A percentile compares a stretch with the other conserved stretches of the same genome.
phyloP scores from a whole-genome alignment of 176 grass and related monocot species.

The Aegilops sharonensis region DNA sequence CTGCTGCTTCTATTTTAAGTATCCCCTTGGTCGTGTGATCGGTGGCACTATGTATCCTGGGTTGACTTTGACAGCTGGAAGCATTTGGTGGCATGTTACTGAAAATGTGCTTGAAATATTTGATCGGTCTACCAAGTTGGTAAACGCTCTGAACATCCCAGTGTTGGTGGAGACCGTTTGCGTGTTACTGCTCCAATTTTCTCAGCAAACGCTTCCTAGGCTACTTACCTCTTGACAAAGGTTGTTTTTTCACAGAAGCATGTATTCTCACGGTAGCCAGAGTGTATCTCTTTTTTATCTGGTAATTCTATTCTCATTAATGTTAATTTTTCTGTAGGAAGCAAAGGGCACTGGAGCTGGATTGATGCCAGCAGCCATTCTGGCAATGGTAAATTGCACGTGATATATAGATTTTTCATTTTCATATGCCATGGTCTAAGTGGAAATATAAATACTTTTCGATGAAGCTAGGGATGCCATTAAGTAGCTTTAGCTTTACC shows the following conservation, averaged over 20 bases:
- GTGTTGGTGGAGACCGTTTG: slow-evolving; percentile 97
- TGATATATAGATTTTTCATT: slow-evolving; percentile 7
- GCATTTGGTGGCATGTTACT: slow-evolving; percentile 73
- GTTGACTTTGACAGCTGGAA: slow-evolving; percentile 90
- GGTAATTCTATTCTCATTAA: background rate
- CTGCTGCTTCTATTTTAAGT: slow-evolving; percentile 51
- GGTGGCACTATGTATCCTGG: slow-evolving; percentile 94
- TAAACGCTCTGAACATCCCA: slow-evolving; percentile 73
- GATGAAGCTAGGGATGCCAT: background rate
- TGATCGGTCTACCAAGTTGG: too few relatives aligned
- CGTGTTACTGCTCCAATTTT: slow-evolving; percentile 97
- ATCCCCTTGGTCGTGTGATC: slow-evolving; percentile 97
- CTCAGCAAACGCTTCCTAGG: slow-evolving; percentile 88
- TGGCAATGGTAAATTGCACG: slow-evolving; percentile 68
- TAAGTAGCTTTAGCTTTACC: slow-evolving; percentile 15
- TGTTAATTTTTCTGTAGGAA: slow-evolving; percentile 53
- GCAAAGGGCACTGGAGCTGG: slow-evolving; percentile 96
- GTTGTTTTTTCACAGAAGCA: slow-evolving; percentile 33
- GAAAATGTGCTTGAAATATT: too few relatives aligned
- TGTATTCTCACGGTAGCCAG: slow-evolving; percentile 10
- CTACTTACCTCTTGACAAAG: slow-evolving; percentile 95
- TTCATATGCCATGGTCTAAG: slow-evolving; percentile 4
- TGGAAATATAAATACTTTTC: slow-evolving; percentile 1
- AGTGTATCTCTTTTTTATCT: background rate
- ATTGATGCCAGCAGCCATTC: slow-evolving; percentile 74